Base-by-base conservation (phyloP, 2,329 filamentous ascomycete species). In the Diaporthe aspalathi region DNA sequence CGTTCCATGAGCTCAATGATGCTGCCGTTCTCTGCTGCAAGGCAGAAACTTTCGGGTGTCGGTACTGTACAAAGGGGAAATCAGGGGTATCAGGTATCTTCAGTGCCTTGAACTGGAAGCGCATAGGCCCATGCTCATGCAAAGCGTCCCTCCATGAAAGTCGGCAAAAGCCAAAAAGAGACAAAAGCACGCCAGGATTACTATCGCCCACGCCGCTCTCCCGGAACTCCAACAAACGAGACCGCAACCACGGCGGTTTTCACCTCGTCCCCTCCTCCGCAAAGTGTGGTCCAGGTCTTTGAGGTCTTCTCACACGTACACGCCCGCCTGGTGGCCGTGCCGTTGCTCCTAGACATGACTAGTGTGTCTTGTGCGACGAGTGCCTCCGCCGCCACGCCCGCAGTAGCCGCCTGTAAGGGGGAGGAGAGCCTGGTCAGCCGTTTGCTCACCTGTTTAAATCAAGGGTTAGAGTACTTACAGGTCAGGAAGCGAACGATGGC, bases 401-500 rank as follows among this genome's bases (percentile, higher is more conserved):
- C 67, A 68, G 67, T 68, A 68, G 67, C 67, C 67, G 29, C 67
- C 67, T 68, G 53, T 43, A 12, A 27, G 5, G 38, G 8, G 29
- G n/a, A n/a, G n/a, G n/a, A n/a, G n/a, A n/a, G 1, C 14, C 43
- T 68, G 32, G 45, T 68, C 32, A 68, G 53, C 60, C 20, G 20
- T 29, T 40, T 22, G 20, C 9, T 50, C 27, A 27, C 8, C 1
- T 27, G 24, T 2, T 43, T 3, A 22, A 17, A 2, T 2, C 14
- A 24, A 14, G 22, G 16, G 9, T 4, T 1, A 6, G 38, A n/a
- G 24, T 35, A 67, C 72, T 73, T 56, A 73, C 87, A 89, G 66
- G 87, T 89, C 67, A 93, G 80, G 84, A 88, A 93, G 74, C 85
- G 85, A 80, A 93, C 88, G 80, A 93, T 84, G 80, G 92, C 89